Percentiles rank a stretch among this genome's conserved stretches.
Conservation (phyloP, 2,329 filamentous ascomycete species). For the Calonectria crousiana region DNA sequence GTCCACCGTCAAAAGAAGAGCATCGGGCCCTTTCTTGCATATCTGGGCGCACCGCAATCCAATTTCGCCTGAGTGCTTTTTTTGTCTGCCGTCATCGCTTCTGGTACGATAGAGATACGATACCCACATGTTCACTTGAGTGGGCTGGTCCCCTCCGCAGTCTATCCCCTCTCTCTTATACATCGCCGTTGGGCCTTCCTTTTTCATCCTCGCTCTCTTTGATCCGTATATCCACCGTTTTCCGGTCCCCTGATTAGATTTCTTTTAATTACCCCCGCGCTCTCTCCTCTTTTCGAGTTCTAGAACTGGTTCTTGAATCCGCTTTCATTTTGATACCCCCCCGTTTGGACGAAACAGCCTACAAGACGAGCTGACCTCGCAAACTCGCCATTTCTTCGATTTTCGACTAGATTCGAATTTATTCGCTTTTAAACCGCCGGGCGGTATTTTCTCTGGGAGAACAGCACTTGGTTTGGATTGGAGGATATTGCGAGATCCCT, state of each 20-base stretch:
- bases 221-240: conserved; percentile 14
- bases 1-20: not conserved
- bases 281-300: not conserved
- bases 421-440: conserved; percentile 3
- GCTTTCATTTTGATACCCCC: conserved; percentile 15
- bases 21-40: conserved; percentile 1
- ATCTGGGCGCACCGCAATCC: conserved; percentile 30
- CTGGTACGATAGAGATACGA: conserved; percentile 40
- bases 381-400: conserved; percentile 12
- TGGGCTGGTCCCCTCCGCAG: conserved; percentile 41
- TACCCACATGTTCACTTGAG: conserved; percentile 31
- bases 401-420: conserved; percentile 14
- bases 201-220: not conserved
- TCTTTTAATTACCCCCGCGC: not conserved
- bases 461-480: not conserved
- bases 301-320: not conserved
- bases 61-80: conserved; percentile 29
- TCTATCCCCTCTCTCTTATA: not conserved
- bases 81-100: conserved; percentile 36
- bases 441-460: conserved; percentile 6
- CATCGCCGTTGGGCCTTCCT: not conserved
- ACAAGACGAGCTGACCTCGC: conserved; percentile 15
- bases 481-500: not conserved
- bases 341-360: not conserved
- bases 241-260: not conserved